phyloP scores from a whole-genome alignment of 306 rosid genomes.

The Lablab purpureus region DNA sequence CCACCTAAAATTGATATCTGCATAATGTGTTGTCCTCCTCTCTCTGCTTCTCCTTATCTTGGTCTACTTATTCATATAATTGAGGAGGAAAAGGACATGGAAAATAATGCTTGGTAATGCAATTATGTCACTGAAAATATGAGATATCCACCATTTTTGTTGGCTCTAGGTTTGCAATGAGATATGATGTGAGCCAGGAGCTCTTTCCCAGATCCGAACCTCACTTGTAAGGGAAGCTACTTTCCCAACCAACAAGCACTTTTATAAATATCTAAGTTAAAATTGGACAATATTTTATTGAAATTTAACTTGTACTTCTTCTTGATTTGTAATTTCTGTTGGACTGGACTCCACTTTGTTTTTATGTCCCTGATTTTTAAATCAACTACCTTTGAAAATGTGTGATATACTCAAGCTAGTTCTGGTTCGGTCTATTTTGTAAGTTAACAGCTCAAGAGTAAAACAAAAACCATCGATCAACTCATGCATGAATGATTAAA shows the following conservation, averaged over 20 bases:
- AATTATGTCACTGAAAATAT: background rate
- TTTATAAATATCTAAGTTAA: conserved; percentile 4
- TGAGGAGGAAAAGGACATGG: background rate
- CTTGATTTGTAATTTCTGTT: conserved; percentile 19
- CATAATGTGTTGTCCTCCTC: background rate
- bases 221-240: conserved; percentile 64
- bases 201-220: conserved; percentile 11
- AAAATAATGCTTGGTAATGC: conserved; percentile 5
- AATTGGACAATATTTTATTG: conserved; percentile 13
- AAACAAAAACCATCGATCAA: conserved; percentile 10
- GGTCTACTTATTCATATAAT: background rate
- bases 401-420: conserved; percentile 41
- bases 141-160: background rate
- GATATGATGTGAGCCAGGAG: conserved; percentile 7
- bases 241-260: conserved; percentile 34
- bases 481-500: conserved; percentile 20
- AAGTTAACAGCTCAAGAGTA: conserved; percentile 45
- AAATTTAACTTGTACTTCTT: conserved; percentile 5
- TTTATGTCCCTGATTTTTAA: conserved; percentile 10
- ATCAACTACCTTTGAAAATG: conserved; percentile 13
- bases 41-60: background rate
- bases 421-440: conserved; percentile 31
- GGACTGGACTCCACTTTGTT: conserved; percentile 47
- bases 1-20: background rate
- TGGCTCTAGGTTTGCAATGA: background rate